phyloP scores from a whole-genome alignment of 495 filamentous ascomycete species.

The Daldinia childiae region DNA sequence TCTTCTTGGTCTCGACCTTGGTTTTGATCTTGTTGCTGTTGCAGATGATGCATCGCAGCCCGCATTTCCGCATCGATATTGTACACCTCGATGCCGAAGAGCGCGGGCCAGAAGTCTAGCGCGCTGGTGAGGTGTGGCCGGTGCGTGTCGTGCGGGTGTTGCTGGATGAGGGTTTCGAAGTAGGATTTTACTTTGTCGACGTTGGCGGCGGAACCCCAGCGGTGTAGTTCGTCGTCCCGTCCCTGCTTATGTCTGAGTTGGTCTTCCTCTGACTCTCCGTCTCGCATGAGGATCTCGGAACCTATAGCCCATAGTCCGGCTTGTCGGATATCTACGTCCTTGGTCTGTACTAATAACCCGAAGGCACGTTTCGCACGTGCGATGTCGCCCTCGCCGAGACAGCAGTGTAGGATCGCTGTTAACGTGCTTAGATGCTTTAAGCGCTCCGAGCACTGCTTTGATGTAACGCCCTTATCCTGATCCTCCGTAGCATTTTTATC shows the following conservation, averaged over 20 bases:
- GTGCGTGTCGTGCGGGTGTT: conserved; percentile 50
- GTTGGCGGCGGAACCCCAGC: conserved; percentile 44
- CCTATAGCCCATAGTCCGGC: conserved; percentile 55
- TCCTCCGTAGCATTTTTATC: background rate
- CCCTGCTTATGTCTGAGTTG: background rate
- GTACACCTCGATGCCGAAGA: conserved; percentile 55
- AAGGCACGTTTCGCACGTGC: conserved; percentile 52
- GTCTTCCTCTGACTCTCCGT: conserved; percentile 42
- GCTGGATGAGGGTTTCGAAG: conserved; percentile 50
- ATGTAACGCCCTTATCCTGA: conserved; percentile 1
- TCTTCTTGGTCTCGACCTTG: conserved; percentile 3
- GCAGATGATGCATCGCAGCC: conserved; percentile 21
- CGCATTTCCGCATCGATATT: conserved; percentile 45
- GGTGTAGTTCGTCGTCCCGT: background rate
- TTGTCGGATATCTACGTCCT: conserved; percentile 49
- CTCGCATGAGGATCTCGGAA: conserved; percentile 54
- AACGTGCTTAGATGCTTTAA: conserved; percentile 47
- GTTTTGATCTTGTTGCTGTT: conserved; percentile 12
- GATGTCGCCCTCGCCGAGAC: conserved; percentile 52
- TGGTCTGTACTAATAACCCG: conserved; percentile 47
- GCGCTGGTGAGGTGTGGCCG: conserved; percentile 44
- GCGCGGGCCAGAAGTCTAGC: conserved; percentile 53
- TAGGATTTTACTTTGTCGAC: conserved; percentile 44
- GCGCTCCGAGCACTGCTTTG: conserved; percentile 31
- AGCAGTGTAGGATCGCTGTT: conserved; percentile 47